phyloP scores from a whole-genome alignment of 192 early-diverging fungal genomes.

The Linnemannia hyalina region DNA sequence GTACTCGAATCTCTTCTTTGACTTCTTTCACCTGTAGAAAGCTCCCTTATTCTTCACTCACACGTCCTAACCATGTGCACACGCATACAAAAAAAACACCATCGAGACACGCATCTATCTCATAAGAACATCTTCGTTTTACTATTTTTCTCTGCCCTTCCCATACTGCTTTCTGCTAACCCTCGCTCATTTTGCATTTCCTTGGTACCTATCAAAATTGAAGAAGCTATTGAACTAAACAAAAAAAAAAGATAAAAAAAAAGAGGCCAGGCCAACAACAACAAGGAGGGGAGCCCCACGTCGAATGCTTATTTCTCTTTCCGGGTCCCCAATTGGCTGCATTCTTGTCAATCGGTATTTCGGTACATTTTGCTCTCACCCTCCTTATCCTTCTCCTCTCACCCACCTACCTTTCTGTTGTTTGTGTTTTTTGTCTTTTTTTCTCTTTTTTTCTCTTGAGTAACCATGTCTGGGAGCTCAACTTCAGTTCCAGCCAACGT shows the following conservation, averaged over 20 bases:
- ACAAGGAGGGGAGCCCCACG: neutral
- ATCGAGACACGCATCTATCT: too few relatives aligned
- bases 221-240: neutral
- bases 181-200: too few relatives aligned
- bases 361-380: neutral
- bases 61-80: too few relatives aligned
- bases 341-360: slow-evolving; percentile 2
- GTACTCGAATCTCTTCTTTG: neutral
- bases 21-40: neutral
- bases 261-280: slow-evolving; percentile 11
- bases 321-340: neutral
- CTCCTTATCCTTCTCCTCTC: neutral
- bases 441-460: neutral
- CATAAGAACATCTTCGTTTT: too few relatives aligned
- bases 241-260: neutral
- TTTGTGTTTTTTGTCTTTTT: neutral
- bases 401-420: neutral
- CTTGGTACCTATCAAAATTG: neutral
- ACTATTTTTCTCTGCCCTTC: too few relatives aligned
- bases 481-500: neutral
- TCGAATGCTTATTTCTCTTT: slow-evolving; percentile 2
- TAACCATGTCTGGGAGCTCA: neutral
- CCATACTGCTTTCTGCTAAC: too few relatives aligned
- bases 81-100: too few relatives aligned
- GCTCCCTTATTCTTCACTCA: neutral